phyloP scores from a whole-genome alignment of 306 rosid species.

The Prinsepia uniflora region DNA sequence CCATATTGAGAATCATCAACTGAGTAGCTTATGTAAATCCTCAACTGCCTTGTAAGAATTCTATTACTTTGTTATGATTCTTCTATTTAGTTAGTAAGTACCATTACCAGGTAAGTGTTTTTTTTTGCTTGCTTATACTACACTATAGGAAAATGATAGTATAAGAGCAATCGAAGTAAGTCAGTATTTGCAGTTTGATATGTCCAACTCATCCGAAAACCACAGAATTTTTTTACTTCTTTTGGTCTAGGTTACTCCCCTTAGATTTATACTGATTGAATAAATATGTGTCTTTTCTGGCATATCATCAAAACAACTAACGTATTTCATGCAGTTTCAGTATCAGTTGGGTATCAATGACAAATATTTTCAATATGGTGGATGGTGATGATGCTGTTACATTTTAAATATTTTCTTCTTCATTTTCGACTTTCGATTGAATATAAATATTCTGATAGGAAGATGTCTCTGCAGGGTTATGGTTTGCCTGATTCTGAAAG shows the following conservation, averaged over 20 bases:
- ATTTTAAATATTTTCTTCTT: background rate
- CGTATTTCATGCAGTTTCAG: background rate
- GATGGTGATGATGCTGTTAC: background rate
- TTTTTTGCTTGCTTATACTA: too few species aligned
- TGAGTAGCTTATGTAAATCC: too few species aligned
- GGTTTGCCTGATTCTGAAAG: conserved; percentile 35
- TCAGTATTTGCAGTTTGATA: too few species aligned
- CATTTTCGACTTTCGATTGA: background rate
- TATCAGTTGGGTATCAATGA: background rate
- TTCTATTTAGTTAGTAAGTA: background rate
- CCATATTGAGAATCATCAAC: background rate
- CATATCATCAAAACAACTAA: background rate
- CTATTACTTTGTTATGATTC: background rate
- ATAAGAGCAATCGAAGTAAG: too few species aligned
- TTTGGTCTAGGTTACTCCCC: background rate
- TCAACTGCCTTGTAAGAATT: background rate
- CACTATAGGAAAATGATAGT: too few species aligned
- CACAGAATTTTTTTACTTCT: background rate
- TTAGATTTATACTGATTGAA: background rate
- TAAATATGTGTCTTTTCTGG: background rate
- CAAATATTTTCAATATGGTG: background rate
- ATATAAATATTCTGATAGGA: conserved; percentile 17
- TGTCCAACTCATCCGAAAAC: background rate
- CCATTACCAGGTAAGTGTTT: background rate
- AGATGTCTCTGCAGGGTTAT: conserved; percentile 32